Conservation (phyloP, 1,284 basidiomycete species). For the Amylostereum chailletii region DNA sequence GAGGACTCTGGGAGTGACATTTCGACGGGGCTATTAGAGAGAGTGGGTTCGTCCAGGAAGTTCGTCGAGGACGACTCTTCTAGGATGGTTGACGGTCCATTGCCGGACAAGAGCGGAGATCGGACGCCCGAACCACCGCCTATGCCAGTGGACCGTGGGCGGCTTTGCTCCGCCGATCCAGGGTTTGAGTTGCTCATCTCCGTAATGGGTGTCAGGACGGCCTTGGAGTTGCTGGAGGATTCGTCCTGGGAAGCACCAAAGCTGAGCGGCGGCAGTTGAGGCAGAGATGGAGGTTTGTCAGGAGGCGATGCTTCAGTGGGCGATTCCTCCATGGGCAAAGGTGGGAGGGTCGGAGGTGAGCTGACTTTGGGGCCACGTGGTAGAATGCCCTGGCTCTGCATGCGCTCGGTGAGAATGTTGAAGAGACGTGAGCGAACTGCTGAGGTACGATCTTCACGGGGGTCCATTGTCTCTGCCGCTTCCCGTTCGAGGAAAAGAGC, state of each 20-base stretch:
- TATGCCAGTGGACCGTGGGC: no score
- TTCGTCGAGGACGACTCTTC: constrained; percentile 4
- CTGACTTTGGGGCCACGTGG: not conserved
- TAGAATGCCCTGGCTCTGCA: constrained; percentile 28
- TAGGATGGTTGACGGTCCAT: constrained; percentile 7
- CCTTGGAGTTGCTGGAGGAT: constrained; percentile 10
- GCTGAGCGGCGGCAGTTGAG: constrained; percentile 25
- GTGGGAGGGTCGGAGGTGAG: constrained; percentile 17
- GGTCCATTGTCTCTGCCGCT: constrained; percentile 70
- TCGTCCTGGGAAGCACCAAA: constrained; percentile 16
- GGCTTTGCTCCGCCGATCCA: no score
- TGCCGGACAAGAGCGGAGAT: no score
- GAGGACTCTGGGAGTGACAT: constrained; percentile 10
- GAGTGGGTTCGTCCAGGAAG: not conserved
- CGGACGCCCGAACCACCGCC: no score
- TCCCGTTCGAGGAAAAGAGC: constrained; percentile 90
- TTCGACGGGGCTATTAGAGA: constrained; percentile 14
- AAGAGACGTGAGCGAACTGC: constrained; percentile 56
- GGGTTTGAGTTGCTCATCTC: constrained; percentile 9
- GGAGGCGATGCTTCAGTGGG: not conserved
- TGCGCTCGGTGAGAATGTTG: constrained; percentile 57
- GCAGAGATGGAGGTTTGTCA: constrained; percentile 7
- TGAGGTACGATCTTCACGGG: constrained; percentile 71
- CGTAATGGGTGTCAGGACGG: constrained; percentile 24
- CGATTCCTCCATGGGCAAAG: constrained; percentile 13